These are phyloP conservation scores for Plasmodium chabaudi DNA, from an alignment of 169 alveolate genomes.

Conservation along the genomic window DNA sequence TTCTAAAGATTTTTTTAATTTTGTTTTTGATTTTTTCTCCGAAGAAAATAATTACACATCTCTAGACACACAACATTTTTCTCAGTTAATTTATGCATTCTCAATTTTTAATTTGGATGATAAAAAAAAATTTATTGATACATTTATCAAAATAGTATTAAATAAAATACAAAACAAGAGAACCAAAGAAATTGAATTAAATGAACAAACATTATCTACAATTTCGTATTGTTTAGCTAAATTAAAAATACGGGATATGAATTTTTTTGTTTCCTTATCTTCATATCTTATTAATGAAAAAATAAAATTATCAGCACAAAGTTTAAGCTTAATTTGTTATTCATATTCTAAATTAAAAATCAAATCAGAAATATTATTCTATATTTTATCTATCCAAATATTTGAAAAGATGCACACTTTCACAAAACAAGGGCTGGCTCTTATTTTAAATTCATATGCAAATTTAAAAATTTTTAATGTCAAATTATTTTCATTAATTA, in stretches of 20 bases:
- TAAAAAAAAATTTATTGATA: conserved; percentile 19
- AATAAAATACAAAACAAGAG: conserved; percentile 21
- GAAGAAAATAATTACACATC: conserved; percentile 42
- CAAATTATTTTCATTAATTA: conserved; percentile 48
- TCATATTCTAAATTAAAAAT: conserved; percentile 60
- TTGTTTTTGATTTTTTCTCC: conserved; percentile 28
- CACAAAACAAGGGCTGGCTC: conserved; percentile 61
- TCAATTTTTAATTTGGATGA: conserved; percentile 20
- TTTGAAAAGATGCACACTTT: conserved; percentile 56
- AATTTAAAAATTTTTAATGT: conserved; percentile 65
- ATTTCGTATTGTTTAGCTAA: conserved; percentile 63
- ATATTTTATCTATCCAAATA: conserved; percentile 55
- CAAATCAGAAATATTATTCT: conserved; percentile 69
- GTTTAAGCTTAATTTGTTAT: conserved; percentile 69
- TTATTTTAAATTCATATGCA: conserved; percentile 48
- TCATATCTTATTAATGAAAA: conserved; percentile 68
- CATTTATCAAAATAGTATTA: conserved; percentile 19
- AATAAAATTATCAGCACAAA: conserved; percentile 66
- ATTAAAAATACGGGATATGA: conserved; percentile 31
- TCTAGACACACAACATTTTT: conserved; percentile 67
- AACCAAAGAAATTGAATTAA: neutral
- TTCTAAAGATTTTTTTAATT: conserved; percentile 27
- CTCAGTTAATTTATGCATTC: conserved; percentile 58
- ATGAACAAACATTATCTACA: conserved; percentile 68
- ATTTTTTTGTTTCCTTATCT: conserved; percentile 51